Evolutionary conservation across 1,139 yeast species (phyloP).

Genomic region (Yamadazyma buinensis): DNA sequence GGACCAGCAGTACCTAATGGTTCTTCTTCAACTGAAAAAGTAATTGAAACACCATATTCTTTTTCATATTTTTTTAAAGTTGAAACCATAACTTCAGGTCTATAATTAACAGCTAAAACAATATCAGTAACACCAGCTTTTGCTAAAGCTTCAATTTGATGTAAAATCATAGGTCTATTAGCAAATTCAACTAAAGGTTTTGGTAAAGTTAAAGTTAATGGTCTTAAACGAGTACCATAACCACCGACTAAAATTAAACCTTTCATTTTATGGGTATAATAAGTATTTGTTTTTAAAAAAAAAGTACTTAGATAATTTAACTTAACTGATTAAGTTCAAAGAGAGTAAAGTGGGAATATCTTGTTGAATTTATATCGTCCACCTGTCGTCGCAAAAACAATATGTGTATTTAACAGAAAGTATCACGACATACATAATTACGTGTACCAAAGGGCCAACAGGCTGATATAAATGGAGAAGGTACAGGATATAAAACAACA

Average conservation of each 20-base stretch:
- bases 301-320: neutral
- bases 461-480: no score
- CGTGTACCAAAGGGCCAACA: neutral
- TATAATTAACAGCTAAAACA: constrained; percentile 97
- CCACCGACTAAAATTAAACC: constrained; percentile 99
- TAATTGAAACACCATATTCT: constrained; percentile 90
- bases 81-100: constrained; percentile 98
- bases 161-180: constrained; percentile 95
- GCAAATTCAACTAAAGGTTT: constrained; percentile 98
- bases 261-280: no score
- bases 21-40: constrained; percentile 98
- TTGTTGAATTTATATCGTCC: constrained; percentile 5
- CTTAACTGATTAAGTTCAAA: constrained; percentile 5
- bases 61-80: constrained; percentile 91
- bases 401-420: neutral
- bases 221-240: constrained; percentile 99
- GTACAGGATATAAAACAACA: no score
- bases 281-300: neutral
- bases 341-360: constrained; percentile 1
- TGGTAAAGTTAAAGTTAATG: constrained; percentile 93
- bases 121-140: constrained; percentile 98
- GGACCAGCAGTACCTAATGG: constrained; percentile 99
- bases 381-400: constrained; percentile 5
- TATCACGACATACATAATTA: no score
- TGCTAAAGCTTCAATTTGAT: constrained; percentile 97